Evolutionary conservation across 768 basidiomycete species (phyloP).

Genomic region (Auricularia auricula-judae): DNA sequence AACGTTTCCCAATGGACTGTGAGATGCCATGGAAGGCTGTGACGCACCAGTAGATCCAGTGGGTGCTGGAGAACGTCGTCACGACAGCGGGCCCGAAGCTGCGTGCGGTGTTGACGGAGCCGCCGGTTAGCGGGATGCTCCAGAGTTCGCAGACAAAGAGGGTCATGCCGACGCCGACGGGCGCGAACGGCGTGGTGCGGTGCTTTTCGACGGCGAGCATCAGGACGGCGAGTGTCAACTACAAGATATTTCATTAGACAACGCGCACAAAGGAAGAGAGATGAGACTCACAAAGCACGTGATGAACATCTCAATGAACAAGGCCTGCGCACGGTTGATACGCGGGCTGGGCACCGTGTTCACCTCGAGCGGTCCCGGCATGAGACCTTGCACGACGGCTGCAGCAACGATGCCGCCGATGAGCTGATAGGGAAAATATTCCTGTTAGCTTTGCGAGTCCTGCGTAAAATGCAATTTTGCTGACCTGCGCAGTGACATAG

Average conservation of each 20-base stretch:
- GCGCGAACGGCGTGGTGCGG: constrained; percentile 26
- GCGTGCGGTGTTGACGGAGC: constrained; percentile 57
- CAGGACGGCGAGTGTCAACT: constrained; percentile 8
- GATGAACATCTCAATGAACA: constrained; percentile 66
- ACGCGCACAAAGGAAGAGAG: not conserved
- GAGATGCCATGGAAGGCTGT: too few relatives aligned
- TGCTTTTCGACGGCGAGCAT: constrained; percentile 14
- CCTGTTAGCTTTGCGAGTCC: too few relatives aligned
- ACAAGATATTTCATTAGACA: not conserved
- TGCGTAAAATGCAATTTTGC: not conserved
- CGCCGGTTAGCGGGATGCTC: constrained; percentile 32
- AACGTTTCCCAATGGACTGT: too few relatives aligned
- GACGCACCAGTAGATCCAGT: constrained; percentile 35
- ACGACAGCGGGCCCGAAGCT: constrained; percentile 61
- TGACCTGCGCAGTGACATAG: constrained; percentile 44
- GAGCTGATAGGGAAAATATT: constrained; percentile 16
- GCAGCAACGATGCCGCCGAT: constrained; percentile 49
- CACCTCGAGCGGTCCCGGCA: constrained; percentile 40
- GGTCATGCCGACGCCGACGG: constrained; percentile 57
- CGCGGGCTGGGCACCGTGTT: constrained; percentile 36
- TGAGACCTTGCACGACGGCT: constrained; percentile 42
- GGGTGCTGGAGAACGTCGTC: constrained; percentile 37
- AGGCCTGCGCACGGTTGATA: constrained; percentile 42
- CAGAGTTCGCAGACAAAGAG: constrained; percentile 54
- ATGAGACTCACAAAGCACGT: constrained; percentile 38